Base-by-base conservation (phyloP, 2,329 filamentous ascomycete species). In the Meredithiella fracta region DNA sequence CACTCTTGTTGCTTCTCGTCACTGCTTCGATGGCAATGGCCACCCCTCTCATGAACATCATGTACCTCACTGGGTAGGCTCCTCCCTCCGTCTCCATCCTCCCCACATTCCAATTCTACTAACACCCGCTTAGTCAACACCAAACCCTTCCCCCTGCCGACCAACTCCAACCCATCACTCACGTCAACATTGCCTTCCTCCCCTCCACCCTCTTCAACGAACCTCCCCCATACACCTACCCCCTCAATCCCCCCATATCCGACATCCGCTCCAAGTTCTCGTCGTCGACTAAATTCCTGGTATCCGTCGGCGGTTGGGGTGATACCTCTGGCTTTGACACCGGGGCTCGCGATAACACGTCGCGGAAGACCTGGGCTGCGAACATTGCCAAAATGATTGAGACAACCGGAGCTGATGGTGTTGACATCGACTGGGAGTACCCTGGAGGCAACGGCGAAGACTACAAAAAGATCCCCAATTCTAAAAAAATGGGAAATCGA, bases 221-320 rank as follows among this genome's bases (percentile, higher is more conserved):
- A 9, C 59, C 63, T 0, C 66, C 67, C 0, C 60, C 64, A 2
- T 56, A 63, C 2, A 63, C 66, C 3, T 79, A 74, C 67, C 72
- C 75, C 0, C 65, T 82, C 4, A 81, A 80, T 61, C 76, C 72
- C 2, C 71, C 70, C 1, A 70, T 82, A 1, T 62, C 53, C 17
- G 37, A 54, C 20, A 42, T 51, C 17, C 52, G 54, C 1, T 64
- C 63, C 17, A 67, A 71, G 55, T 79, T 82, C 59, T 66, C 67
- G 5, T 58, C 67, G 0, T 70, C 70, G 25, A 80, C 81, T 20
- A 81, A 83, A 61, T 67, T 88, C 22, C 75, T 83, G 69, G 73
- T 88, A 38, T 83, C 85, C 20, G 79, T 89, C 60, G 85, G 85
- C 9, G 85, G 84, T 54, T 89, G 85, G 84, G 83, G 83, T 0